phyloP scores from a whole-genome alignment of 1,139 yeast species.

The Candida anutae region DNA sequence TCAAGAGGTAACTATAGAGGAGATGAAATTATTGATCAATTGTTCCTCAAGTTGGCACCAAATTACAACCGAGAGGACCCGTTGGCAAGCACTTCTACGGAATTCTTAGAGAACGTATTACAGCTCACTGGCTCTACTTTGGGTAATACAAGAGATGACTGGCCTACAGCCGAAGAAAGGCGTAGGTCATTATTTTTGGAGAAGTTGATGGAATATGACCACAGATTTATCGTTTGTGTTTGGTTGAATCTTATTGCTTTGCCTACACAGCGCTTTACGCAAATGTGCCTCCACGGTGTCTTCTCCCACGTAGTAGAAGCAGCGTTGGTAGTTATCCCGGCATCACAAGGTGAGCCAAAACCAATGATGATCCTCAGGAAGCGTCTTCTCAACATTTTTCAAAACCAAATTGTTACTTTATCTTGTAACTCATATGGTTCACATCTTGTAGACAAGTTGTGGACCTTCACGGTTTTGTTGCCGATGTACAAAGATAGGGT shows the following conservation, averaged over 20 bases:
- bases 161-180: constrained; percentile 90
- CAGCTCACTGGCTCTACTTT: constrained; percentile 62
- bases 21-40: constrained; percentile 56
- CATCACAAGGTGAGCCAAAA: constrained; percentile 34
- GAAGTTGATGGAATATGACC: constrained; percentile 60
- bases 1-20: constrained; percentile 51
- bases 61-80: constrained; percentile 30
- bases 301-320: constrained; percentile 79
- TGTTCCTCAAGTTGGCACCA: constrained; percentile 54
- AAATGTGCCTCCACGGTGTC: constrained; percentile 82
- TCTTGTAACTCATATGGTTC: constrained; percentile 89
- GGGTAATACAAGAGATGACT: constrained; percentile 76
- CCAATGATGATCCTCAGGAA: constrained; percentile 50
- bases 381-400: constrained; percentile 62
- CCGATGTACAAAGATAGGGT: constrained; percentile 83
- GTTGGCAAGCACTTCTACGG: constrained; percentile 33
- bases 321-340: constrained; percentile 34
- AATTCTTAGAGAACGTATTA: constrained; percentile 56
- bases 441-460: constrained; percentile 77
- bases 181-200: constrained; percentile 71
- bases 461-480: constrained; percentile 70
- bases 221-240: constrained; percentile 46
- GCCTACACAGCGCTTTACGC: constrained; percentile 50
- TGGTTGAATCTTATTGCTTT: constrained; percentile 56
- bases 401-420: constrained; percentile 45